Base-by-base conservation (phyloP, 495 filamentous ascomycete genomes). In the Talaromyces adpressus region DNA sequence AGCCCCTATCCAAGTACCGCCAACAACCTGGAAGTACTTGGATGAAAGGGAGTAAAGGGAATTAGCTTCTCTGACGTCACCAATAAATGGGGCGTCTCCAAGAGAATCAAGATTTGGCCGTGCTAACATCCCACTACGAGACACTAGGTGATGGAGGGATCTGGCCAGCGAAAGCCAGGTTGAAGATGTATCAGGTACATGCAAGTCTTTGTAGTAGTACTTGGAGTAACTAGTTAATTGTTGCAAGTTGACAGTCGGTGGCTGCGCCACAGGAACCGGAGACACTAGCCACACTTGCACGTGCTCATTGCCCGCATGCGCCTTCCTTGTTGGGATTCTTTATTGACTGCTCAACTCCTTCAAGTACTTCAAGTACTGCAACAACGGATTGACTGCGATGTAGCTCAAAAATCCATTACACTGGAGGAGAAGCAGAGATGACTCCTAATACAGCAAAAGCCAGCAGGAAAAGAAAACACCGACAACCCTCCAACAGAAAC, bases 81-180 rank as follows among this genome's bases (percentile, higher is more conserved):
- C 22, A 6, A 56, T 29, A 16, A 16, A 41, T 41, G 36, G 36
- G 14, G 52, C 23, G 27, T 36, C 11, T 36, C 9, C 9, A 12
- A n/a, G 51, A 56, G 52, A 56, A 56, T 56, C 52, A 56, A 27
- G 52, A 56, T 56, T 56, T 56, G 22, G 27, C 22, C 27, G 4
- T 4, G 49, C 6, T 53, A 53, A 20, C 49, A 7, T 30, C 29
- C 3, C 6, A 7, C 29, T 30, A 30, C 29, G 0, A 30, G 1
- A 1, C 1, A 56, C 52, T 56, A 56, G 52, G 6, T 7, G 12
- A 41, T 16, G 4, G 14, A 41, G 4, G 4, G 36, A 41, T 16
- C 36, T 16, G 36, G 36, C 36, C 36, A 41, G 11, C 32, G 36
- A 16, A 14, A 9, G 3, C 36, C 1, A 36, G 12, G 11, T 7